Conservation (phyloP, 2,329 filamentous ascomycete genomes). For the Immersiporthe knoxdaviesiana region DNA sequence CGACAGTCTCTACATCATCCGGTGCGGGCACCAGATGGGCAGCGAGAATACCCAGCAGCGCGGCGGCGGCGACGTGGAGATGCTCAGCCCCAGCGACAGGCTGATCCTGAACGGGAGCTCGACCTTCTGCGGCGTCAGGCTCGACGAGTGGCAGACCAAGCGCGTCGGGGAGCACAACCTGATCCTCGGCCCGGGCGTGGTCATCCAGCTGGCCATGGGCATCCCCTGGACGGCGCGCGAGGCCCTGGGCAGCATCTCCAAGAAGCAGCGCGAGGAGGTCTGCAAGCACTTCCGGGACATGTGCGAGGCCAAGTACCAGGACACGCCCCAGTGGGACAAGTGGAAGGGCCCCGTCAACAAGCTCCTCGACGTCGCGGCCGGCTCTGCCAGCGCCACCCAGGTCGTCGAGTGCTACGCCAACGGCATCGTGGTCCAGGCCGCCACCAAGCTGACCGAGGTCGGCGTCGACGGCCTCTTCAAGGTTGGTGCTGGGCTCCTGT, state of each 20-base stretch:
- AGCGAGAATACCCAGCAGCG: slow-evolving; percentile 3
- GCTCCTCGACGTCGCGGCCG: slow-evolving; percentile 28
- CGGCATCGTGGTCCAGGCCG: slow-evolving; percentile 29
- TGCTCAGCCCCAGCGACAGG: slow-evolving; percentile 19
- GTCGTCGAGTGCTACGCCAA: slow-evolving; percentile 29
- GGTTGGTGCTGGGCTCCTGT: slow-evolving; percentile 25
- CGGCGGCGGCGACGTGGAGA: slow-evolving; percentile 2
- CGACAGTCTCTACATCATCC: slow-evolving; percentile 29
- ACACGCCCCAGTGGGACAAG: slow-evolving; percentile 26
- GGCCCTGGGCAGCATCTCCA: slow-evolving; percentile 27
- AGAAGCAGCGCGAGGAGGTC: slow-evolving; percentile 28
- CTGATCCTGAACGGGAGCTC: slow-evolving; percentile 27
- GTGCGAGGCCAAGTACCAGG: slow-evolving; percentile 29
- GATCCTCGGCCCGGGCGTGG: slow-evolving; percentile 28
- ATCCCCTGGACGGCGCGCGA: slow-evolving; percentile 29
- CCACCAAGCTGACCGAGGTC: slow-evolving; percentile 20
- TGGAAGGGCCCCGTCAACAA: slow-evolving; percentile 29
- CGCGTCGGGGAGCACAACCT: slow-evolving; percentile 28
- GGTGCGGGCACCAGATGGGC: slow-evolving; percentile 23
- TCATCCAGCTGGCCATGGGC: slow-evolving; percentile 28
- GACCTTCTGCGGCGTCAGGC: slow-evolving; percentile 26
- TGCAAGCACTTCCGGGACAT: slow-evolving; percentile 27
- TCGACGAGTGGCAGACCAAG: slow-evolving; percentile 29
- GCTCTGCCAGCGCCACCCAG: slow-evolving; percentile 20
- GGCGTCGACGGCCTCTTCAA: slow-evolving; percentile 24